Evolutionary conservation across 331 rosid genomes (phyloP).

Genomic region (Arachis monticola): DNA sequence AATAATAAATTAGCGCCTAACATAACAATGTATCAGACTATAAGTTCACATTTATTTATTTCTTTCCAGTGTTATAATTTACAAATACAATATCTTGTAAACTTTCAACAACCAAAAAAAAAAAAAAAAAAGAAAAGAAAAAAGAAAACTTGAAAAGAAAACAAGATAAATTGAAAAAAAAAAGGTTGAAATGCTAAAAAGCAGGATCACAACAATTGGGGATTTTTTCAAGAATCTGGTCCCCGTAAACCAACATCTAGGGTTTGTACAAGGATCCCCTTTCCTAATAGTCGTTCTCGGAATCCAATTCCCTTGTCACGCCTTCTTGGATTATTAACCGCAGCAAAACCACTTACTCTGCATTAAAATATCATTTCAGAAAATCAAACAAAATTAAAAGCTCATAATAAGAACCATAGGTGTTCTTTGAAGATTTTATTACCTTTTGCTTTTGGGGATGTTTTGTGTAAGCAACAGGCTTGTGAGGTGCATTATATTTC

Average conservation of each 20-base stretch:
- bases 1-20: slow-evolving; percentile 7
- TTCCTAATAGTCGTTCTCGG: not conserved
- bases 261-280: slow-evolving; percentile 4
- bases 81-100: slow-evolving; percentile 11
- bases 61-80: not conserved
- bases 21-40: not conserved
- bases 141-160: not conserved
- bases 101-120: not conserved
- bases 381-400: slow-evolving; percentile 11
- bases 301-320: not conserved
- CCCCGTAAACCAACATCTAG: slow-evolving; percentile 4
- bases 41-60: not conserved
- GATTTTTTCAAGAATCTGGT: slow-evolving; percentile 9
- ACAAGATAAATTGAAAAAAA: not conserved
- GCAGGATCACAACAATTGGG: slow-evolving; percentile 4
- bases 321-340: slow-evolving; percentile 50
- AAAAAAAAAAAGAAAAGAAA: too few relatives aligned
- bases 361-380: slow-evolving; percentile 47
- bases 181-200: not conserved
- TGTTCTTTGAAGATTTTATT: too few relatives aligned
- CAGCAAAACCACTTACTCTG: slow-evolving; percentile 92
- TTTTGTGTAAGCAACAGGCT: slow-evolving; percentile 36
- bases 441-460: slow-evolving; percentile 13
- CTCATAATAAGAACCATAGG: slow-evolving; percentile 26
- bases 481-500: slow-evolving; percentile 42